Conservation (phyloP, 345 rosid species). For the Lepidium africanum region DNA sequence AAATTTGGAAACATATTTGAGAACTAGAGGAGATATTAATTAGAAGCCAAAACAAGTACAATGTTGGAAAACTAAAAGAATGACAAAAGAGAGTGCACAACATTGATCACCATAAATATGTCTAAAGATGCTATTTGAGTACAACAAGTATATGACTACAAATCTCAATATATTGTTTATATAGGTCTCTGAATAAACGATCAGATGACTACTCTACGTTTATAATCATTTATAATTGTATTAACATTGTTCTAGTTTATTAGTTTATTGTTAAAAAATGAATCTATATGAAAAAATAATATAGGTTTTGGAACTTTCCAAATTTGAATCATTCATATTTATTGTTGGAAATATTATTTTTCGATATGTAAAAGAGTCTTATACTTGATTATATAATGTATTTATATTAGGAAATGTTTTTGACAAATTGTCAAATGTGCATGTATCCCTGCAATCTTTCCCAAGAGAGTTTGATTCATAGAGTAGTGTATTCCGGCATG, state of each 20-base stretch:
- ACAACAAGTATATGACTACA: too few relatives aligned
- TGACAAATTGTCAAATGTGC: too few relatives aligned
- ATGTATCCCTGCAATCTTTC: too few relatives aligned
- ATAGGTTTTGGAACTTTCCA: neutral
- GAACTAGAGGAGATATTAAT: neutral
- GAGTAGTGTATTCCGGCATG: too few relatives aligned
- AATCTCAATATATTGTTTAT: too few relatives aligned
- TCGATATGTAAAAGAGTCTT: neutral
- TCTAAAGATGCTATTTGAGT: neutral
- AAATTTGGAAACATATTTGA: neutral
- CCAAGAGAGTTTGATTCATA: too few relatives aligned
- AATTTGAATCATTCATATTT: neutral
- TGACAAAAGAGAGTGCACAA: neutral
- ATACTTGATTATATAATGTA: neutral
- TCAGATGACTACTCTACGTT: too few relatives aligned
- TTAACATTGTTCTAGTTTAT: too few relatives aligned
- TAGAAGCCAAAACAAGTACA: conserved; percentile 1
- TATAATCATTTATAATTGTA: neutral
- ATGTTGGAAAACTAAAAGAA: neutral
- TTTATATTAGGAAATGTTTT: too few relatives aligned
- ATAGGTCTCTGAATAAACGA: too few relatives aligned
- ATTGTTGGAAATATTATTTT: neutral
- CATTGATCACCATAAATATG: neutral
- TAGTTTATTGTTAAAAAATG: neutral
- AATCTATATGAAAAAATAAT: neutral